Conservation (phyloP, 257 asterid species). For the Marsdenia floribunda region DNA sequence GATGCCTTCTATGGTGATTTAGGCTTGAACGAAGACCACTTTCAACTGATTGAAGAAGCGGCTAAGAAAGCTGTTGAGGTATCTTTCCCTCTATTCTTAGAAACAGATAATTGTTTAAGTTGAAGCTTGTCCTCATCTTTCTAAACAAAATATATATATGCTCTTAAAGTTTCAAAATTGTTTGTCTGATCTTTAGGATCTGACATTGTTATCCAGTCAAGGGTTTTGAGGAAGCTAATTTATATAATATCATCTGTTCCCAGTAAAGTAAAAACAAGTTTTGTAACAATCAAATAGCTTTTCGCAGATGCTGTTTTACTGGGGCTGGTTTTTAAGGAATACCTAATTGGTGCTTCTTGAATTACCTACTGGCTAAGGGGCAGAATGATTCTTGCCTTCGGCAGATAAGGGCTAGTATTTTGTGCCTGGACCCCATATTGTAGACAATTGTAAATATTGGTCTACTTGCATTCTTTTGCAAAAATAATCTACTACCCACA, state of each 20-base stretch:
- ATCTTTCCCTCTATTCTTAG: slow-evolving; percentile 23
- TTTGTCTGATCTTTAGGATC: not conserved
- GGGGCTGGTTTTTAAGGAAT: not conserved
- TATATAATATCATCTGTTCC: not conserved
- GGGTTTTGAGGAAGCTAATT: not conserved
- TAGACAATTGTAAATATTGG: not conserved
- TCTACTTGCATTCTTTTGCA: not conserved
- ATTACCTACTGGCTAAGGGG: not conserved
- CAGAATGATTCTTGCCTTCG: not conserved
- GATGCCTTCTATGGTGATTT: slow-evolving; percentile 93
- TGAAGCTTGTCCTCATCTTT: not conserved
- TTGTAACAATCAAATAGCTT: not conserved
- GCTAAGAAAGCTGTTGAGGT: slow-evolving; percentile 84
- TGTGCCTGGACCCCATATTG: not conserved
- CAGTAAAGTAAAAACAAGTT: not conserved
- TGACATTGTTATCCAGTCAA: not conserved
- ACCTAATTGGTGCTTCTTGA: not conserved
- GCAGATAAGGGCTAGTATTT: not conserved
- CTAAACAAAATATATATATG: not conserved
- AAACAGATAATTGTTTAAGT: not conserved
- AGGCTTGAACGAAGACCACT: slow-evolving; percentile 87
- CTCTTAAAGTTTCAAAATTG: not conserved
- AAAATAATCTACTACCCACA: not conserved
- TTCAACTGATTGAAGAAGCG: slow-evolving; percentile 67
- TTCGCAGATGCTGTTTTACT: not conserved